A percentile compares a stretch with the other conserved stretches of the same genome.
Conservation (phyloP, 1,284 basidiomycete species). For the Moesziomyces sp. region DNA sequence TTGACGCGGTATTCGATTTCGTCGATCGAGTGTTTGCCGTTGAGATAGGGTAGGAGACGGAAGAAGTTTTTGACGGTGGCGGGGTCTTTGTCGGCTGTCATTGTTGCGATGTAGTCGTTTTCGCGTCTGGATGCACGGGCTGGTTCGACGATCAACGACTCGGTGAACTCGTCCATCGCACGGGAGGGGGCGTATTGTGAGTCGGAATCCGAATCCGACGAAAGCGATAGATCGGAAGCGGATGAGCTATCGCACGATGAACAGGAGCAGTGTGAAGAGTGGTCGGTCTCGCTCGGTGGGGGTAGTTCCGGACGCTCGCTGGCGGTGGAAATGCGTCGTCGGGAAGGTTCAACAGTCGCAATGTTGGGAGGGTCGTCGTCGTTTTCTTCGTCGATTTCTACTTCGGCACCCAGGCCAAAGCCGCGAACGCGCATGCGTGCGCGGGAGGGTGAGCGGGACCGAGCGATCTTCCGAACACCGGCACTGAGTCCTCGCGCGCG, state of each 20-base stretch:
- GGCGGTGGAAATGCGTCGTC: constrained; percentile 31
- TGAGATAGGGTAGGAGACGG: constrained; percentile 61
- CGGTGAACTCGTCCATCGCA: constrained; percentile 7
- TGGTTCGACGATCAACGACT: constrained; percentile 80
- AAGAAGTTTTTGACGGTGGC: constrained; percentile 44
- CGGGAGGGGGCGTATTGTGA: neutral
- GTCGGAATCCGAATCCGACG: constrained; percentile 13
- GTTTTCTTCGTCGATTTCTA: constrained; percentile 53
- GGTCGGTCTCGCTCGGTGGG: constrained; percentile 26
- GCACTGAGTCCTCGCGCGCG: constrained; percentile 17
- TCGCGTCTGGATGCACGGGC: constrained; percentile 80
- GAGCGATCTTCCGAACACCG: constrained; percentile 6
- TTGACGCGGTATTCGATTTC: constrained; percentile 58
- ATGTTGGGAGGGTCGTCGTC: constrained; percentile 9
- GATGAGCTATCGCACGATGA: constrained; percentile 13
- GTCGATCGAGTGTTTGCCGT: constrained; percentile 65
- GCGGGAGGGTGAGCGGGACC: constrained; percentile 31
- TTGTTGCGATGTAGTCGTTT: constrained; percentile 81
- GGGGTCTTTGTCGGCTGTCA: constrained; percentile 80
- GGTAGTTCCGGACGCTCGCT: constrained; percentile 43
- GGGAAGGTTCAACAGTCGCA: too few species aligned
- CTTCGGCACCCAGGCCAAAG: constrained; percentile 51
- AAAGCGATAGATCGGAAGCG: constrained; percentile 22
- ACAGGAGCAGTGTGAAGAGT: constrained; percentile 6
- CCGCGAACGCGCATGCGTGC: constrained; percentile 42